Percentiles rank a stretch among this genome's conserved stretches.
These are phyloP conservation scores for Megacollybia platyphylla DNA, from an alignment of 1,284 basidiomycete genomes.

Conservation along the genomic window DNA sequence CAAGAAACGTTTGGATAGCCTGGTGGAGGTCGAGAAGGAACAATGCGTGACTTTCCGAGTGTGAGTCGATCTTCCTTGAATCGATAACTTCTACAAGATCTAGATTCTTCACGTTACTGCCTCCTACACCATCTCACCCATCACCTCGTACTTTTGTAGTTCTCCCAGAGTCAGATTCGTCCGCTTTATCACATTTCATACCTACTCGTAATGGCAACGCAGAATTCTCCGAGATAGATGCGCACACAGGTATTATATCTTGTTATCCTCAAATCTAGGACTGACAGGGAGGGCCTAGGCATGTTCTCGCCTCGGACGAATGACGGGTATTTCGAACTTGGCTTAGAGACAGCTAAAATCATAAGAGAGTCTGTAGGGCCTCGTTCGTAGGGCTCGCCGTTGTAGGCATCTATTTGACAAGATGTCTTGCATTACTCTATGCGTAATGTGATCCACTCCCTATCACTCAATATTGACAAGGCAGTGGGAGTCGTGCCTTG, in stretches of 20 bases:
- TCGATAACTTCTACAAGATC: conserved; percentile 1
- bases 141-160: conserved; percentile 64
- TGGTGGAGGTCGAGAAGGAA: conserved; percentile 47
- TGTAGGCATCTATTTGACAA: too few species aligned
- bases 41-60: conserved; percentile 62
- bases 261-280: too few species aligned
- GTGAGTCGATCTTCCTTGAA: conserved; percentile 29
- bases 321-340: conserved; percentile 83
- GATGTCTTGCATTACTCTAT: too few species aligned
- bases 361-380: conserved; percentile 34
- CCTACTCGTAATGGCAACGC: conserved; percentile 56
- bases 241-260: conserved; percentile 45
- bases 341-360: conserved; percentile 48
- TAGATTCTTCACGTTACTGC: conserved; percentile 72
- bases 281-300: conserved; percentile 10
- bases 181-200: conserved; percentile 41
- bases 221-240: conserved; percentile 64
- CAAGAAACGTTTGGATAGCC: conserved; percentile 44
- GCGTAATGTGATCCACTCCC: too few species aligned
- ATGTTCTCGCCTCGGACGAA: conserved; percentile 84
- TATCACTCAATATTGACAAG: too few species aligned
- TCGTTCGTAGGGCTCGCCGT: too few species aligned
- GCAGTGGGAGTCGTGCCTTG: too few species aligned
- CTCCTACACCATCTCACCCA: conserved; percentile 38
- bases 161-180: conserved; percentile 46